Base-by-base conservation (phyloP, 2,329 filamentous ascomycete species). In the Verticillium isaacii region DNA sequence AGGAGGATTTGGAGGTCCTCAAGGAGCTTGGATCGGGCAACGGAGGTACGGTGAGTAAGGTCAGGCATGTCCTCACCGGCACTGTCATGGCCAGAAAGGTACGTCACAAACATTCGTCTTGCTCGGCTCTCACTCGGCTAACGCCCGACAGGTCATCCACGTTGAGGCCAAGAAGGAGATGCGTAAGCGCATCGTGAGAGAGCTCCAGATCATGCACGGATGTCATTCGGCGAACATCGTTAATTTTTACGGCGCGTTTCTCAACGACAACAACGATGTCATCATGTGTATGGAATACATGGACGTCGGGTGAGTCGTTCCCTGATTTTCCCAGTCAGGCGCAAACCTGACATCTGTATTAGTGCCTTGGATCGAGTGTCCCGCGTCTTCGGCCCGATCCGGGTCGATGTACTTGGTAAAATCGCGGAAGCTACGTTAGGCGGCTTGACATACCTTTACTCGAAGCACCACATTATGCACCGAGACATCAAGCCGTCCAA, bases 211-310 rank as follows among this genome's bases (percentile, higher is more conserved):
- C 68, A 98, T 98, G 88, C 93, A 97, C 74, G 92, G 96, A 71
- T 99, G 95, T 77, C 95, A 97, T 72, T 97, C 92, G 25, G 91
- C 95, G 64, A 93, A 96, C 75, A 98, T 99, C 71, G 95, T 99
- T 64, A 97, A 90, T 60, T 99, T 97, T 77, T 98, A 98, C 72
- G 95, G 95, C 64, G 95, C 95, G 41, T 99, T 98, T 73, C 85
- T 98, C 72, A 98, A 97, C 73, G 91, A 96, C 72, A 93, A 93
- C 65, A 94, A 96, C 73, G 95, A 99, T 78, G 96, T 99, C 63
- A 96, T 98, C 69, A 94, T 99, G 89, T 99, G 95, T 76, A 99
- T 99, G 95, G 95, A 99, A 76, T 98, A 99, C 74, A 97, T 97
- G 92, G 95, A 99, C 77, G 92, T 94, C 74, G 95, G 95, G 95